These are phyloP conservation scores for Naegleria lovaniensis DNA, from an alignment of 208 protist genomes.

Conservation along the genomic window DNA sequence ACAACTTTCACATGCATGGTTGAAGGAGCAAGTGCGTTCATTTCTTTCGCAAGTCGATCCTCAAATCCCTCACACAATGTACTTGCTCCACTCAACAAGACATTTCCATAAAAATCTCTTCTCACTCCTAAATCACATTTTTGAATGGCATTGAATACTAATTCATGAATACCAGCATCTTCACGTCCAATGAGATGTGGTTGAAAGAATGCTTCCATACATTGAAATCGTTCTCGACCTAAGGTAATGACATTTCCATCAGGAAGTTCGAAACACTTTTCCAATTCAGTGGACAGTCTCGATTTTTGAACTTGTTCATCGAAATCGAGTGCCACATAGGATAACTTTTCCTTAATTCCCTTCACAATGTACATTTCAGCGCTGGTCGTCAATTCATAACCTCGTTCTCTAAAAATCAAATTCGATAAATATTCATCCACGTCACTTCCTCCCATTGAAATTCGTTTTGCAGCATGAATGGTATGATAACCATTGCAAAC, in stretches of 20 bases:
- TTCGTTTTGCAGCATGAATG: neutral
- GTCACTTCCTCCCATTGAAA: slow-evolving; percentile 83
- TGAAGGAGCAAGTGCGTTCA: slow-evolving; percentile 67
- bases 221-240: slow-evolving; percentile 75
- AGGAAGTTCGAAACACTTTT: slow-evolving; percentile 21
- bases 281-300: no score
- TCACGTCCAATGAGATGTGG: slow-evolving; percentile 40
- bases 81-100: slow-evolving; percentile 85
- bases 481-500: slow-evolving; percentile 46
- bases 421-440: slow-evolving; percentile 64
- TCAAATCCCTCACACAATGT: slow-evolving; percentile 92
- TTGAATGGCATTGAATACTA: slow-evolving; percentile 52
- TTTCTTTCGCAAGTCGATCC: slow-evolving; percentile 90
- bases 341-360: slow-evolving; percentile 65
- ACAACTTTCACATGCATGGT: slow-evolving; percentile 92
- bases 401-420: neutral
- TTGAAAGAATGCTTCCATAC: slow-evolving; percentile 92
- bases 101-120: slow-evolving; percentile 87
- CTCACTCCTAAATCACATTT: slow-evolving; percentile 78
- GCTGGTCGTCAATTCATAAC: neutral
- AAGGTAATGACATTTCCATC: slow-evolving; percentile 74
- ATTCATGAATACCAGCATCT: neutral
- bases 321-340: slow-evolving; percentile 60
- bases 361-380: slow-evolving; percentile 54
- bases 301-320: slow-evolving; percentile 30